Conservation (phyloP, 805 yeast genomes). For the Kazachstania taianensis region DNA sequence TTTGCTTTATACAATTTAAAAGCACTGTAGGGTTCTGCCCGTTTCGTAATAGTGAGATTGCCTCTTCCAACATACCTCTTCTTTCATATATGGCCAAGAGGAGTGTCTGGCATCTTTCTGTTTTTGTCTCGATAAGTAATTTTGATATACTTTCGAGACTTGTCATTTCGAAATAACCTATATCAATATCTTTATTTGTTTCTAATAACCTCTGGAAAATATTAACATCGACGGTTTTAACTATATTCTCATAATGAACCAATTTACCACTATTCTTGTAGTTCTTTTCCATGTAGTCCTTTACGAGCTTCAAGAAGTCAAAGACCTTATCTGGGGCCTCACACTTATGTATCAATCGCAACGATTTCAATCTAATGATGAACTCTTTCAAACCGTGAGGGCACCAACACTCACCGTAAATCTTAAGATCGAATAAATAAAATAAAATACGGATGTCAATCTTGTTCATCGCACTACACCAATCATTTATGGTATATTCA, state of each 20-base stretch:
- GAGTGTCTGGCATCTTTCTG: slow-evolving; percentile 4
- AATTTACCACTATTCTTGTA: slow-evolving; percentile 1
- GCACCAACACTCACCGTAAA: slow-evolving; percentile 26
- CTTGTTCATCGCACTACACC: slow-evolving; percentile 12
- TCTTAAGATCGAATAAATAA: slow-evolving; percentile 16
- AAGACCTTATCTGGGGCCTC: slow-evolving; percentile 7
- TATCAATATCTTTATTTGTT: slow-evolving; percentile 4
- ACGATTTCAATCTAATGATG: slow-evolving; percentile 14
- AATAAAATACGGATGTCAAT: slow-evolving; percentile 24
- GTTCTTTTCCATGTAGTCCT: background rate
- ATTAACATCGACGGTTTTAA: slow-evolving; percentile 20
- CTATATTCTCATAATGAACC: slow-evolving; percentile 12
- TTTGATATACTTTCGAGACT: slow-evolving; percentile 13
- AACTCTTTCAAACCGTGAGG: slow-evolving; percentile 20
- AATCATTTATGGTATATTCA: slow-evolving; percentile 9
- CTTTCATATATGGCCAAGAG: slow-evolving; percentile 12
- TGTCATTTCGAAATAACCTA: slow-evolving; percentile 11
- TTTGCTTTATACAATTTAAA: slow-evolving; percentile 6
- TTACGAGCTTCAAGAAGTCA: slow-evolving; percentile 4
- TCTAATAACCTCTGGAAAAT: slow-evolving; percentile 8
- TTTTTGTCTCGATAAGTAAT: slow-evolving; percentile 5
- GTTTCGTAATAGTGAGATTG: slow-evolving; percentile 8
- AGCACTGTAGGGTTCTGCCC: slow-evolving; percentile 3
- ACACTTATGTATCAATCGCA: slow-evolving; percentile 22
- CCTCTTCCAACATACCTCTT: slow-evolving; percentile 10